Base-by-base conservation (phyloP, 768 basidiomycete genomes). In the Panaeolus papilionaceus region DNA sequence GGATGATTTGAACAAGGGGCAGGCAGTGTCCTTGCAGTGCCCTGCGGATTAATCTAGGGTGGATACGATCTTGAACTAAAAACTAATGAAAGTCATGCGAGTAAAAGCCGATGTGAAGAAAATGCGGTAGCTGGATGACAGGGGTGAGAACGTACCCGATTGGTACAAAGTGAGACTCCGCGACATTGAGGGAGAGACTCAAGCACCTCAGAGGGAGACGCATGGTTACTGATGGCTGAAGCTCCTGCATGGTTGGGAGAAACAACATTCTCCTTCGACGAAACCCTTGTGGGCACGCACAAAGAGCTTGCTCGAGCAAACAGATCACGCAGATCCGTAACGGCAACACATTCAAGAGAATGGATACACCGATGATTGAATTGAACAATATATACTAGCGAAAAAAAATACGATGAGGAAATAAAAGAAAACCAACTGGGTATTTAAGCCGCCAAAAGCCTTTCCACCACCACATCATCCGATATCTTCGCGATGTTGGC, bases 391-490 rank as follows among this genome's bases (percentile, higher is more conserved):
- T 33, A 62, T 39, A 33, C 37, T 23, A 51, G 10, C 26, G 39
- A 5, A 23, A 20, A 20, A 61, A 54, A 63, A 68, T 69, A 70
- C 64, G 62, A 66, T n/a, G 66, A 18, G 66, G 45, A 67, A 64
- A 64, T 16, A 58, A 26, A 28, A 65, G 33, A 38, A 61, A 68
- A 68, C 71, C 51, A 68, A 71, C 64, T 67, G 66, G 44, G 18
- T 63, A 47, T 44, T 63, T 77, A 75, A 82, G 28, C 54, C 75
- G 92, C 92, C 79, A 96, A 81, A 69, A 96, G 83, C 79, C 95
- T 93, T 79, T 96, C 93, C 28, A 96, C 91, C 47, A 96, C 83
- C 75, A 89, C 86, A 74, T 96, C 94, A 73, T 95, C 93, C 47
- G 87, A 78, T 77, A 94, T 92, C 78, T 92, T 90, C 14, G 89